Percentiles rank a stretch among this genome's conserved stretches.
These are phyloP conservation scores for Canavalia gladiata DNA, from an alignment of 306 rosid genomes.

Conservation along the genomic window DNA sequence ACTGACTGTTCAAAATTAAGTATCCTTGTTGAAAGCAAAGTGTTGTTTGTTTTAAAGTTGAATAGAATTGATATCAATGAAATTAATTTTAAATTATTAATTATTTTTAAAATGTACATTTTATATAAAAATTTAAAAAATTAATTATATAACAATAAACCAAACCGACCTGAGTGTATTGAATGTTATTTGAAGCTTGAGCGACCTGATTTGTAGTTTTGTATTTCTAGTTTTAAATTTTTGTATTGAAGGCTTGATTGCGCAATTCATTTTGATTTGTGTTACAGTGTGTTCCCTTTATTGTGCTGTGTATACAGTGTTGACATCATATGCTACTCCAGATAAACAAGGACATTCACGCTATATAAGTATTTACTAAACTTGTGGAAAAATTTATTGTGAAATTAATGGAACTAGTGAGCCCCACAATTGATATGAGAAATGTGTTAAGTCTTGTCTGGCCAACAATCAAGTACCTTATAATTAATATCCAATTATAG, in stretches of 20 bases:
- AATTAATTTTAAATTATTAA: too few species aligned
- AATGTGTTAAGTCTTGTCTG: conserved; percentile 12
- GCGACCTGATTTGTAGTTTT: neutral
- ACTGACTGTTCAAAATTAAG: too few species aligned
- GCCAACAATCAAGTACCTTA: conserved; percentile 11
- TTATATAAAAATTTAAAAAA: too few species aligned
- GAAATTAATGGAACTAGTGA: neutral
- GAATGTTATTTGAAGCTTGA: too few species aligned
- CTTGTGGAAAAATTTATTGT: neutral
- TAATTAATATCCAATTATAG: conserved; percentile 16
- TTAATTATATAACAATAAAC: too few species aligned
- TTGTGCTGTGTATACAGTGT: conserved; percentile 79
- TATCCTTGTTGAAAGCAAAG: too few species aligned
- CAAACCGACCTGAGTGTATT: too few species aligned
- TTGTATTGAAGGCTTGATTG: conserved; percentile 28
- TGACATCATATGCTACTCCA: conserved; percentile 76
- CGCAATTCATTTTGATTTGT: conserved; percentile 44
- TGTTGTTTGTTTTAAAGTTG: too few species aligned
- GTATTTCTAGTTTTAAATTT: neutral
- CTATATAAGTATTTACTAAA: conserved; percentile 44
- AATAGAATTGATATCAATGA: too few species aligned
- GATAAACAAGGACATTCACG: conserved; percentile 84
- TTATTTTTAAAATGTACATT: too few species aligned
- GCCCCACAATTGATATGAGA: conserved; percentile 4
- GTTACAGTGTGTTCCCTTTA: conserved; percentile 64